Conservation (phyloP, 768 basidiomycete genomes). For the Filobasidium floriforme region DNA sequence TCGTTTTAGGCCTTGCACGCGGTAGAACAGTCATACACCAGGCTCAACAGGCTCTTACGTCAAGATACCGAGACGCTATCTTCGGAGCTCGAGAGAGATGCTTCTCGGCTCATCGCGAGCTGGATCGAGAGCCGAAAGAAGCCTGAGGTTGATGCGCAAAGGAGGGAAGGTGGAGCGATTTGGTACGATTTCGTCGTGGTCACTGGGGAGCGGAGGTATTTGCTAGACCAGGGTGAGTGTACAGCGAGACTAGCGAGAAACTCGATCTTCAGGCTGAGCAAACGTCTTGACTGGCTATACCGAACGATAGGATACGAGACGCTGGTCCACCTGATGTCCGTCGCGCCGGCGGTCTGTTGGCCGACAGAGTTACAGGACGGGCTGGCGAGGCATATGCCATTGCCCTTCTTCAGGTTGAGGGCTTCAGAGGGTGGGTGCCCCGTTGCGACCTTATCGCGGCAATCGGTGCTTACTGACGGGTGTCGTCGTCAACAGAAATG, state of each 20-base stretch:
- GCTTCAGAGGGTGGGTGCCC: background rate
- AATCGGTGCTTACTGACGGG: background rate
- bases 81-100: background rate
- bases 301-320: background rate
- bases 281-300: background rate
- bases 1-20: background rate
- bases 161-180: background rate
- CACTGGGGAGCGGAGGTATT: background rate
- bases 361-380: background rate
- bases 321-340: background rate
- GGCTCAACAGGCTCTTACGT: background rate
- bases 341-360: constrained; percentile 1
- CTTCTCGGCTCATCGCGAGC: background rate
- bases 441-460: background rate
- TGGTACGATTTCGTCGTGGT: constrained; percentile 1
- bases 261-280: background rate
- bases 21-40: background rate
- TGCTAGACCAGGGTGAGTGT: background rate
- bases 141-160: background rate
- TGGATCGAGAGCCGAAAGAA: background rate
- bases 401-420: background rate
- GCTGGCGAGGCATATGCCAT: background rate
- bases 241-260: background rate
- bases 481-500: background rate
- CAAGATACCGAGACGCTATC: background rate